Evolutionary conservation across 2,329 filamentous ascomycete species (phyloP), one percentile per base, ranked within the genome.

Genomic region (Myriosclerotinia scirpicola): DNA sequence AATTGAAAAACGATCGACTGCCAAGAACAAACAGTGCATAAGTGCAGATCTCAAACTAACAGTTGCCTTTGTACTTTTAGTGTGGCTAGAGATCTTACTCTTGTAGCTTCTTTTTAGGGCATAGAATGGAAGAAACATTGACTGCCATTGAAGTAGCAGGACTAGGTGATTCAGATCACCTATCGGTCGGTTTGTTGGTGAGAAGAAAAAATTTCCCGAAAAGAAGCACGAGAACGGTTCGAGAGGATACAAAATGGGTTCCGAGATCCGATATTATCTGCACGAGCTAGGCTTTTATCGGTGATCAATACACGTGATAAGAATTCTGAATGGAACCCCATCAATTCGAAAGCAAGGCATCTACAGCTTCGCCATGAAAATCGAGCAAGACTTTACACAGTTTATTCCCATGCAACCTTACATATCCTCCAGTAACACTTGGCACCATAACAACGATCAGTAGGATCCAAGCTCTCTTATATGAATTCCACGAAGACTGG

Each of bases 51-150:
- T 50, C 44, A 26, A 26, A 52, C 44, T 60, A 50, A 20, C 17
- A 60, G 30, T 12, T 38, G 44, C 44, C 14, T n/a, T n/a, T 58
- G 38, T n/a, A 44, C 12, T 17, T 30, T 17, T 30, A 50, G 8
- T 50, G n/a, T n/a, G 46, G 46, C 22, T 30, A 30, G 22, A 52
- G 22, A 52, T 17, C 3, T 5, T 52, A n/a, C 20, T 50, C 44
- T 7, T 50, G 34, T 61, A 38, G 58, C 56, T 59, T 59, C 30
- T 48, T 48, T n/a, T n/a, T 36, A 48, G 52, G 52, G 15, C 9
- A 36, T 54, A 36, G 14, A 12, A 8, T 5, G 44, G 34, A 38
- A 50, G 44, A 17, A 50, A 17, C 9, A 30, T 48, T 34, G 44
- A 48, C 14, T 48, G 7, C 44, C 30, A 4, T 36, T 26, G 2